Evolutionary conservation across 1,284 basidiomycete species (phyloP), one percentile per base, ranked within the genome.

Genomic region (Ceratobasidium sp.): DNA sequence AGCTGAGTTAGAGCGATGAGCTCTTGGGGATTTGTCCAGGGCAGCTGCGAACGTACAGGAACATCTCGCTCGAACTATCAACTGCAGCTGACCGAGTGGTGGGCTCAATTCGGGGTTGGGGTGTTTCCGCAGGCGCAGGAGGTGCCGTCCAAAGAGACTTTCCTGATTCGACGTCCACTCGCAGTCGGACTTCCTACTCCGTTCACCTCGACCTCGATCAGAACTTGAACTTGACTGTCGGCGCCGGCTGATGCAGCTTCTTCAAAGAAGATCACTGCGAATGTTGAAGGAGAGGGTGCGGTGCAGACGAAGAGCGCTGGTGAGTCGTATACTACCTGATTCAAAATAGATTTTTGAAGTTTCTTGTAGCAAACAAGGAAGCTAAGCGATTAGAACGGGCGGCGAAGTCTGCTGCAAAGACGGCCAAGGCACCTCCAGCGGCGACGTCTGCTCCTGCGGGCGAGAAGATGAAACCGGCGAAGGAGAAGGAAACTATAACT

Each of bases 361-460:
- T 60, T 15, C 11, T 31, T 39, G 20, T 64, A 85, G 85, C 84
- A 39, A 85, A 86, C 82, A 96, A 95, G 83, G 93, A 94, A 81
- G 91, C 88, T 6, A 88, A 89, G 81, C 83, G 89, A 15, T 82
- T 92, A 45, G 92, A 92, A 82, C 93, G 91, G 80, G 91, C 91
- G 81, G 91, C 93, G 0, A 96, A 95, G 82, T 84, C 91, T 8
- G 92, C 93, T 54, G 92, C 94, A 0, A 96, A 96, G 83, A 86
- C 89, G 1, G 92, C 93, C 79, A 87, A 87, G 0, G 80, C 80
- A 20, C 51, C 78, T 47, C 75, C 73, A 20, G 81, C 84, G 13
- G 81, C 84, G 15, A 81, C 84, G 51, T 91, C 92, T 83, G 84
- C 80, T 60, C 58, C 73, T 0, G 84, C 88, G 37, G 95, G 94